Percentiles rank a stretch among this genome's conserved stretches.
These are phyloP conservation scores for Ceratonia siliqua DNA, from an alignment of 306 rosid genomes.

Conservation along the genomic window DNA sequence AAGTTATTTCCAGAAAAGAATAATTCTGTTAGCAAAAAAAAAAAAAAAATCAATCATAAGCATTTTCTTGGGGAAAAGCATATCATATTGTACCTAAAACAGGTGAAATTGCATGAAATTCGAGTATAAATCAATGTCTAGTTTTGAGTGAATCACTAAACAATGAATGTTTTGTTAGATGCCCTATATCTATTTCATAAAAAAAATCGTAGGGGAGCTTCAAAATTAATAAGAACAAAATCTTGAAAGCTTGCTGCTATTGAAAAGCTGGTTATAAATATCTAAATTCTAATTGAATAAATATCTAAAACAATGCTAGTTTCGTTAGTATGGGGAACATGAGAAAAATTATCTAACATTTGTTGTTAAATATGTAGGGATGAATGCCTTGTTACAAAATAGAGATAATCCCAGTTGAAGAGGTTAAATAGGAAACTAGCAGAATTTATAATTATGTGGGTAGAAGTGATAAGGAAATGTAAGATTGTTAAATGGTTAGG, in stretches of 20 bases:
- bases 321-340: background rate
- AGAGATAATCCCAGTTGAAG: background rate
- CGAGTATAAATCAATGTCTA: background rate
- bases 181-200: background rate
- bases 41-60: background rate
- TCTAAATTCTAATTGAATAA: background rate
- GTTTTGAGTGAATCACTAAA: background rate
- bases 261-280: background rate
- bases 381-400: background rate
- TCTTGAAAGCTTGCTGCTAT: background rate
- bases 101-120: background rate
- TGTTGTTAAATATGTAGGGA: background rate
- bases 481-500: background rate
- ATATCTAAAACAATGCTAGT: background rate
- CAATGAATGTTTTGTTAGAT: background rate
- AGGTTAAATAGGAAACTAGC: background rate
- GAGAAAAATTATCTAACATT: background rate
- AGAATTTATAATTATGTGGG: background rate
- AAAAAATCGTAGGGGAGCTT: background rate
- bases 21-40: no score
- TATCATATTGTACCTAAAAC: background rate
- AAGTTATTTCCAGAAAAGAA: background rate
- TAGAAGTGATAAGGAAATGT: background rate
- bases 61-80: background rate
- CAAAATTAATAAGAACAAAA: background rate